phyloP scores from a whole-genome alignment of 2,329 filamentous ascomycete species.

The Ophiostoma pallidulum region DNA sequence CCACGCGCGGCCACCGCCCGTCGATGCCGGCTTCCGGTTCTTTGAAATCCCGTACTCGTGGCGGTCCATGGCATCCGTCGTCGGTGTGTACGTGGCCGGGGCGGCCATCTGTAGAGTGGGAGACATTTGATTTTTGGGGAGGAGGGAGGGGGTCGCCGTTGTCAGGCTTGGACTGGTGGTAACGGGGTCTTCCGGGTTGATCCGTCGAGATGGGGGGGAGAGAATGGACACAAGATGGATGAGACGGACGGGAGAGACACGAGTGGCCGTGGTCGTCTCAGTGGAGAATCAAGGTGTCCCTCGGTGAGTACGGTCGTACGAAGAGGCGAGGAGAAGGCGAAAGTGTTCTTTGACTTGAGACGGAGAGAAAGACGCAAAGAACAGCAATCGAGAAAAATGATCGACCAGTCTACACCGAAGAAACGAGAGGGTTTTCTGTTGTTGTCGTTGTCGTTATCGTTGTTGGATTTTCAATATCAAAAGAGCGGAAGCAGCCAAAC shows the following conservation, averaged over 20 bases:
- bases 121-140: no score
- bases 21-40: slow-evolving; percentile 58
- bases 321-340: background rate
- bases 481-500: slow-evolving; percentile 48
- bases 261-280: no score
- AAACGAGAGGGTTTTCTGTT: slow-evolving; percentile 16
- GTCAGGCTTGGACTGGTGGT: no score
- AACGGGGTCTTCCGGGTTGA: no score
- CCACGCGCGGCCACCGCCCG: slow-evolving; percentile 71
- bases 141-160: no score
- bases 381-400: background rate
- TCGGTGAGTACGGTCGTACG: no score
- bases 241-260: no score
- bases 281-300: no score
- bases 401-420: background rate
- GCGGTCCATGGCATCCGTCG: slow-evolving; percentile 45
- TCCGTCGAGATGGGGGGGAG: no score
- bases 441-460: no score
- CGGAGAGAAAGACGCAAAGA: background rate
- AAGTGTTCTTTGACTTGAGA: background rate
- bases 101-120: slow-evolving; percentile 38
- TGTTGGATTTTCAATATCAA: no score
- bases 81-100: slow-evolving; percentile 38
- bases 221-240: no score
- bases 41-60: slow-evolving; percentile 54